These are phyloP conservation scores for Piper betle DNA, from an alignment of 164 flowering plant genomes.

Conservation along the genomic window DNA sequence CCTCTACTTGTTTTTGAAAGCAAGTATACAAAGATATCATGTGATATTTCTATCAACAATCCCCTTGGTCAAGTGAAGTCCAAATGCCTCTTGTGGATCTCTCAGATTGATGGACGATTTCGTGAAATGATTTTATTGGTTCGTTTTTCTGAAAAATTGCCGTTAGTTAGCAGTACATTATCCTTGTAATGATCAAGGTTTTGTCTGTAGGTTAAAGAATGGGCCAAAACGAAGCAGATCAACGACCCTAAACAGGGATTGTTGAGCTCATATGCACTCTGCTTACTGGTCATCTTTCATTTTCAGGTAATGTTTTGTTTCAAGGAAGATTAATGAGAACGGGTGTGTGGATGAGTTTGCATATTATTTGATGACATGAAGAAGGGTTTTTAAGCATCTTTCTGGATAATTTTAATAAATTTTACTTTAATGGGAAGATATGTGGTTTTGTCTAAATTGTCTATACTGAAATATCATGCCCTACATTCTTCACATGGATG, in stretches of 20 bases:
- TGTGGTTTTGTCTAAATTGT: too few relatives aligned
- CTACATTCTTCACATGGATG: too few relatives aligned
- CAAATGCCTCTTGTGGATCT: conserved; percentile 62
- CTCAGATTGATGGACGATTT: conserved; percentile 67
- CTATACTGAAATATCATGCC: too few relatives aligned
- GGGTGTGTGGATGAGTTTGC: not conserved
- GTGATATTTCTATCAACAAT: conserved; percentile 81
- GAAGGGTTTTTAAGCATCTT: not conserved
- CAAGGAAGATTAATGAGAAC: not conserved
- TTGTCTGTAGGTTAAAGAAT: conserved; percentile 73
- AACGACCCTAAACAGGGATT: conserved; percentile 68
- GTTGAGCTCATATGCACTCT: conserved; percentile 71
- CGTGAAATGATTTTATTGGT: conserved; percentile 86
- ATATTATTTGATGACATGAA: not conserved
- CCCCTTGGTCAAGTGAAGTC: conserved; percentile 68
- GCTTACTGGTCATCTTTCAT: conserved; percentile 79
- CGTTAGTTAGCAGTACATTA: not conserved
- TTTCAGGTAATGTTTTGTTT: conserved; percentile 52
- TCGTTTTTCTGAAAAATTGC: conserved; percentile 2
- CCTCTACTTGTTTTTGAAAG: conserved; percentile 66
- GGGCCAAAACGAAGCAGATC: conserved; percentile 81
- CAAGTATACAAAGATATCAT: conserved; percentile 36
- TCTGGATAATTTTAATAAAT: too few relatives aligned
- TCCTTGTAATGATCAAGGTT: conserved; percentile 8
- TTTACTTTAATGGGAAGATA: too few relatives aligned